Percentiles rank a stretch among this genome's conserved stretches.
These are phyloP conservation scores for Penicillium sp. DNA, from an alignment of 2,329 filamentous ascomycete species.

Conservation along the genomic window DNA sequence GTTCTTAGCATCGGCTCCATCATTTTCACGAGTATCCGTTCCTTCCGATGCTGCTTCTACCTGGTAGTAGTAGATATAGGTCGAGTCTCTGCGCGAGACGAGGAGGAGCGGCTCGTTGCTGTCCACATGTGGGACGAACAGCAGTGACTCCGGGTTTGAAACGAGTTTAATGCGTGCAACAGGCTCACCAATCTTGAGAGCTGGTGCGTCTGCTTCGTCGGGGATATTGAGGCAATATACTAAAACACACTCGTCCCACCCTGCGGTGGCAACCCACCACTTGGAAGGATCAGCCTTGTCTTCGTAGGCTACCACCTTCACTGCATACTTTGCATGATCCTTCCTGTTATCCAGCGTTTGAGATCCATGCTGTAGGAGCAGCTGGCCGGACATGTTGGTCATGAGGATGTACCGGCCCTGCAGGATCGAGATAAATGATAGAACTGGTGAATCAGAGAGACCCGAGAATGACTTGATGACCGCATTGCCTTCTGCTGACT, in stretches of 20 bases:
- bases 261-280: conserved; percentile 48
- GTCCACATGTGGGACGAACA: conserved; percentile 47
- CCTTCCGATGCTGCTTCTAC: conserved; percentile 12
- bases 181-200: conserved; percentile 21
- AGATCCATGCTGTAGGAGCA: conserved; percentile 43
- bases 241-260: conserved; percentile 52
- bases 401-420: conserved; percentile 42
- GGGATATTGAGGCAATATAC: conserved; percentile 38
- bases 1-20: not conserved
- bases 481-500: conserved; percentile 16
- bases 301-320: conserved; percentile 42
- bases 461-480: conserved; percentile 21
- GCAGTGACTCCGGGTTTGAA: conserved; percentile 51
- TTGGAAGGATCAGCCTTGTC: conserved; percentile 21
- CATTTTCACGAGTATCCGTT: not conserved
- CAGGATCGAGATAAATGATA: conserved; percentile 43
- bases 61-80: conserved; percentile 50
- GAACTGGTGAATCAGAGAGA: conserved; percentile 40
- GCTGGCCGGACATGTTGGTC: conserved; percentile 52
- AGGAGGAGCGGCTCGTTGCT: conserved; percentile 43
- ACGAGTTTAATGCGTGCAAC: conserved; percentile 26
- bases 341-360: conserved; percentile 42
- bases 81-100: conserved; percentile 50
- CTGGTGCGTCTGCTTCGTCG: not conserved
- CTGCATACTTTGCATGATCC: conserved; percentile 53